Percentiles rank a stretch among this genome's conserved stretches.
These are phyloP conservation scores for Recurvomyces mirabilis DNA, from an alignment of 495 filamentous ascomycete genomes.

Conservation along the genomic window DNA sequence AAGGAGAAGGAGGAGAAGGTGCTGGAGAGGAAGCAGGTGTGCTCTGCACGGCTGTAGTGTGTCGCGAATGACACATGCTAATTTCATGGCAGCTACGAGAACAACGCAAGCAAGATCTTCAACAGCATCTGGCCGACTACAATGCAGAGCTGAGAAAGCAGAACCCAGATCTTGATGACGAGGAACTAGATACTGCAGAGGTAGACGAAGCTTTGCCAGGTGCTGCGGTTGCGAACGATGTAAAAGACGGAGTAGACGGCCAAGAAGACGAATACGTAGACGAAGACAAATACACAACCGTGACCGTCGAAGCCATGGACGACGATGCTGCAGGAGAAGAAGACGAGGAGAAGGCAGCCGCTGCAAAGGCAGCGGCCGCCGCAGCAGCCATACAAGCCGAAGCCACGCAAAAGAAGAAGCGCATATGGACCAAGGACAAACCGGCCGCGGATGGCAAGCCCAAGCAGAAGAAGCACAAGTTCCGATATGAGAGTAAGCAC, in stretches of 20 bases:
- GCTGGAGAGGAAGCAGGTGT: constrained; percentile 59
- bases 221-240: constrained; percentile 33
- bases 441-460: constrained; percentile 45
- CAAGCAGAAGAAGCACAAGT: constrained; percentile 79
- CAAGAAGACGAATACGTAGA: constrained; percentile 93
- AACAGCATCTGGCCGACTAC: constrained; percentile 65
- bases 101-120: constrained; percentile 63
- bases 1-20: constrained; percentile 64
- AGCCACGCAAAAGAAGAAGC: constrained; percentile 20
- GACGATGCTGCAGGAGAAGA: constrained; percentile 21
- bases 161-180: constrained; percentile 34
- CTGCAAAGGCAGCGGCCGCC: constrained; percentile 23
- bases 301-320: constrained; percentile 81
- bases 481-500: constrained; percentile 78
- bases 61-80: too few species aligned
- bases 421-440: constrained; percentile 30
- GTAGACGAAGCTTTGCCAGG: constrained; percentile 27
- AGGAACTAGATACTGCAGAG: constrained; percentile 37
- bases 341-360: constrained; percentile 21
- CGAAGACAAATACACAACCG: constrained; percentile 87
- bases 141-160: constrained; percentile 44
- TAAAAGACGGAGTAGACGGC: constrained; percentile 49
- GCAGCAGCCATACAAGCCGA: constrained; percentile 24
- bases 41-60: too few species aligned
- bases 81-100: constrained; percentile 32